Conservation (phyloP, 2,329 filamentous ascomycete species). For the Fusarium bulbicola region DNA sequence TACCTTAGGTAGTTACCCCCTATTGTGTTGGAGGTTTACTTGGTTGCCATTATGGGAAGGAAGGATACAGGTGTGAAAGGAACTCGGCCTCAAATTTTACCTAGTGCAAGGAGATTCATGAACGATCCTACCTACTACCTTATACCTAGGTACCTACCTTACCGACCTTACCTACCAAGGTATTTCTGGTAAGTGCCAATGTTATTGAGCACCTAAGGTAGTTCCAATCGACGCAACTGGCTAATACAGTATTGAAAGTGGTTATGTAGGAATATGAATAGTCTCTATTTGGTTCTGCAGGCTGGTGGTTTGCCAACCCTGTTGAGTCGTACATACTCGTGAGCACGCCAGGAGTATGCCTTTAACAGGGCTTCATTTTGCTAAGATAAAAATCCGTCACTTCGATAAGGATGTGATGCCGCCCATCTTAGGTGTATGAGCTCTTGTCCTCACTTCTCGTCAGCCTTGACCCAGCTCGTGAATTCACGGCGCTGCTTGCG, state of each 20-base stretch:
- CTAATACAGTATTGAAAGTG: not conserved
- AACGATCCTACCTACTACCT: not conserved
- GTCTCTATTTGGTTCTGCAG: not conserved
- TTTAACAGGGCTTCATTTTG: not conserved
- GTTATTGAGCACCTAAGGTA: not conserved
- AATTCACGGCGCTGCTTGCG: slow-evolving; percentile 83
- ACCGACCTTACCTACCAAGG: not conserved
- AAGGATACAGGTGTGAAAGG: not conserved
- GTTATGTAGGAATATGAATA: not conserved
- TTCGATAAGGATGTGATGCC: not conserved
- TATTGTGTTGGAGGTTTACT: not conserved
- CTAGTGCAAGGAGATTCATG: not conserved
- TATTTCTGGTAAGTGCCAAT: not conserved
- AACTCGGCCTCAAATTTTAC: not conserved
- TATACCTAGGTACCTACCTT: too few species aligned
- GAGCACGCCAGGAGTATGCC: not conserved
- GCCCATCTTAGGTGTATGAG: not conserved
- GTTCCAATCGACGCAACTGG: not conserved
- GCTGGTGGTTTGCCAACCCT: not conserved
- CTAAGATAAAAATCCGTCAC: not conserved
- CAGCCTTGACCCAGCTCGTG: slow-evolving; percentile 72
- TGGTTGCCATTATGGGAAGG: not conserved
- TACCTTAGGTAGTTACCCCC: not conserved
- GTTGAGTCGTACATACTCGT: not conserved
- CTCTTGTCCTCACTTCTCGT: slow-evolving; percentile 34